Evolutionary conservation across 306 rosid genomes (phyloP).

Genomic region (Vachellia pachyceras): DNA sequence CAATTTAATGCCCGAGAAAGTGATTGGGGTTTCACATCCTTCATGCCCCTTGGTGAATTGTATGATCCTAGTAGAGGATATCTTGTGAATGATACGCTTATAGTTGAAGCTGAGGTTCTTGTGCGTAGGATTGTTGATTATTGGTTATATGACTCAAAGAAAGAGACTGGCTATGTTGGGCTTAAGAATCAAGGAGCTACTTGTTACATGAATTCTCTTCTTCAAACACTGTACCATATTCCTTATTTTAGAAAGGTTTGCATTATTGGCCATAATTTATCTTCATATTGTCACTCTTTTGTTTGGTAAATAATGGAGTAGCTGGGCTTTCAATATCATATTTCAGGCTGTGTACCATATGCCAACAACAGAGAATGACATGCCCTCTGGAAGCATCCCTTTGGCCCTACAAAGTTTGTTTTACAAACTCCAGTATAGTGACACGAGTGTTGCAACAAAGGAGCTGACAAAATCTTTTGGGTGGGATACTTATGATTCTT

Average conservation of each 20-base stretch:
- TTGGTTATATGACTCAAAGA: slow-evolving; percentile 86
- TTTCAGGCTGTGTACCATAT: slow-evolving; percentile 94
- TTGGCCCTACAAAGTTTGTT: slow-evolving; percentile 88
- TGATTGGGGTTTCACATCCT: slow-evolving; percentile 97
- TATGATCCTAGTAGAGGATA: slow-evolving; percentile 84
- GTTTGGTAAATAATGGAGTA: slow-evolving; percentile 36
- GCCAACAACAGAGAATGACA: slow-evolving; percentile 93
- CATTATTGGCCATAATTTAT: background rate
- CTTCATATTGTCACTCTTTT: slow-evolving; percentile 31
- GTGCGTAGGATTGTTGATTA: slow-evolving; percentile 86
- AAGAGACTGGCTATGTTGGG: slow-evolving; percentile 93
- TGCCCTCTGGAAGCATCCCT: slow-evolving; percentile 90
- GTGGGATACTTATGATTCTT: slow-evolving; percentile 94
- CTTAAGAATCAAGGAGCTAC: slow-evolving; percentile 97
- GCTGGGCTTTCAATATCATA: slow-evolving; percentile 36
- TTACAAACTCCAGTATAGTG: slow-evolving; percentile 92
- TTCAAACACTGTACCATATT: slow-evolving; percentile 85
- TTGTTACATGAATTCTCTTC: slow-evolving; percentile 90
- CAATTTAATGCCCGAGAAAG: slow-evolving; percentile 92
- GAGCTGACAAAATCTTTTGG: slow-evolving; percentile 93
- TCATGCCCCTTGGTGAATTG: slow-evolving; percentile 86
- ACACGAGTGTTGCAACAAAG: slow-evolving; percentile 86
- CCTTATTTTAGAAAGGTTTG: slow-evolving; percentile 88
- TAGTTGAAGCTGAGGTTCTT: slow-evolving; percentile 86
- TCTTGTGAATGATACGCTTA: slow-evolving; percentile 75